Percentiles rank a stretch among this genome's conserved stretches.
Evolutionary conservation across 768 basidiomycete species (phyloP).

Genomic region (Candolleomyces eurysporus): DNA sequence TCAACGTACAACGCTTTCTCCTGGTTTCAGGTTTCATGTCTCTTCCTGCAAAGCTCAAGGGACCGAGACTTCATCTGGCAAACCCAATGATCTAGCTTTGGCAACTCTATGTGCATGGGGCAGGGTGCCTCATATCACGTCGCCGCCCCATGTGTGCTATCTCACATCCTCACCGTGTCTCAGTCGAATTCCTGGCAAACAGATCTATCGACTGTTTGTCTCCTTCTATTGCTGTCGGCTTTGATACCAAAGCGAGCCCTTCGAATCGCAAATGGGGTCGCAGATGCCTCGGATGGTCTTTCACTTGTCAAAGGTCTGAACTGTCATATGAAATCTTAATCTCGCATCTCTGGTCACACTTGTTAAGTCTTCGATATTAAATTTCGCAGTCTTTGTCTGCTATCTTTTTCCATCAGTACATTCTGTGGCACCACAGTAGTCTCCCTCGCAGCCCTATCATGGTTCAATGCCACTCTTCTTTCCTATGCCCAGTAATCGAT

Average conservation of each 20-base stretch:
- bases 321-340: constrained; percentile 5
- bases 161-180: too few relatives aligned
- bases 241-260: neutral
- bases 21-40: too few relatives aligned
- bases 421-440: neutral
- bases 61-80: too few relatives aligned
- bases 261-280: too few relatives aligned
- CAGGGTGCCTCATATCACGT: too few relatives aligned
- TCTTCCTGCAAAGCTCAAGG: too few relatives aligned
- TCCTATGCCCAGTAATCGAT: neutral
- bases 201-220: neutral
- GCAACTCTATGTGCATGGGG: too few relatives aligned
- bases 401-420: constrained; percentile 1
- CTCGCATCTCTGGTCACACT: neutral
- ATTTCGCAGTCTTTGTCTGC: neutral
- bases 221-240: neutral
- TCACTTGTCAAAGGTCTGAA: neutral
- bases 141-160: too few relatives aligned
- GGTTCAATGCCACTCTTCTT: neutral
- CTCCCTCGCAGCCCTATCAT: neutral
- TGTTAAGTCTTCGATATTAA: neutral
- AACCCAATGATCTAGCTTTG: too few relatives aligned
- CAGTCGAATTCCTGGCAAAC: too few relatives aligned
- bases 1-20: too few relatives aligned
- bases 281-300: neutral